Evolutionary conservation across 2,329 filamentous ascomycete species (phyloP).

Genomic region (Pezicula rhizophila): DNA sequence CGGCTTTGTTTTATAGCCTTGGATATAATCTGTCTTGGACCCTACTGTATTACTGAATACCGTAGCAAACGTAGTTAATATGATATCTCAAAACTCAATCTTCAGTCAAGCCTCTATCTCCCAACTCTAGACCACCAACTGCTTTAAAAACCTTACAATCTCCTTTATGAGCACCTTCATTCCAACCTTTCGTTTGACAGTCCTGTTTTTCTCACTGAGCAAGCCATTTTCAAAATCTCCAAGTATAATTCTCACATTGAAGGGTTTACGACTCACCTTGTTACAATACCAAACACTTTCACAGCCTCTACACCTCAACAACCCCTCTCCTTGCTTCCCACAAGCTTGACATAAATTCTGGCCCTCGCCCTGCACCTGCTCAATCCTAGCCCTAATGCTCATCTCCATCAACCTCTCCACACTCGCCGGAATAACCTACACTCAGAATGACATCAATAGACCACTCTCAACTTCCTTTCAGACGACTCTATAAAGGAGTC

Average conservation of each 20-base stretch:
- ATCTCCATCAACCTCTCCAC: constrained; percentile 17
- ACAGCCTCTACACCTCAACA: constrained; percentile 23
- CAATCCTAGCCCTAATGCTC: constrained; percentile 1
- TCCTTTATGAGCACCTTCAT: constrained; percentile 19
- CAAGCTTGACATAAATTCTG: constrained; percentile 17
- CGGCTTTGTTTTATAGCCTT: too few relatives aligned
- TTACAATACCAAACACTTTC: constrained; percentile 23
- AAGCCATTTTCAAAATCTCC: neutral
- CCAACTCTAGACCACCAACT: constrained; percentile 1
- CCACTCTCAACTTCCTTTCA: neutral
- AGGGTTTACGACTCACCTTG: constrained; percentile 15
- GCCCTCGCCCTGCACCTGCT: neutral
- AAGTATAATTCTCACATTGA: too few relatives aligned
- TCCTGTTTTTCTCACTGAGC: constrained; percentile 9
- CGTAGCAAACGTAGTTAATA: too few relatives aligned
- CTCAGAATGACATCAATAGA: neutral
- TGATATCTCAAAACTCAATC: too few relatives aligned
- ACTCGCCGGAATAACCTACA: constrained; percentile 18
- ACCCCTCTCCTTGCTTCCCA: constrained; percentile 8
- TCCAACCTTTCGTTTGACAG: constrained; percentile 23
- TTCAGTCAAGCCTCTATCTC: neutral
- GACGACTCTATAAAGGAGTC: neutral
- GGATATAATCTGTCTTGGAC: too few relatives aligned
- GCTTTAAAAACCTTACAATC: constrained; percentile 23
- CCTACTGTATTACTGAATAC: too few relatives aligned